Evolutionary conservation across 2,329 filamentous ascomycete genomes (phyloP).

Genomic region (Colletotrichum theobromicola): DNA sequence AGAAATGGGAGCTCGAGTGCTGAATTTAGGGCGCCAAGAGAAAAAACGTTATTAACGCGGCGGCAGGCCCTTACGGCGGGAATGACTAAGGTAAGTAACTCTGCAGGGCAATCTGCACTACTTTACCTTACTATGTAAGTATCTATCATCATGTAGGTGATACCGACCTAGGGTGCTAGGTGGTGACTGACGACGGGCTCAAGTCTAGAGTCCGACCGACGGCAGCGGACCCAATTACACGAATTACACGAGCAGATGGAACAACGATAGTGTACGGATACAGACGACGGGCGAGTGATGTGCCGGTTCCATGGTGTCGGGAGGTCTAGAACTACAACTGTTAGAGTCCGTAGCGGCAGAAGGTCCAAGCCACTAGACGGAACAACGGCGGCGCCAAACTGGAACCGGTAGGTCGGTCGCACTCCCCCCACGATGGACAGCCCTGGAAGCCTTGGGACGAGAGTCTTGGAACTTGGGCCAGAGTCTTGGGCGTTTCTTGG

Average conservation of each 20-base stretch:
- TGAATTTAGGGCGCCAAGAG: not conserved
- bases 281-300: not conserved
- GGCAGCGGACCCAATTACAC: too few relatives aligned
- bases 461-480: not conserved
- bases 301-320: constrained; percentile 4
- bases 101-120: not conserved
- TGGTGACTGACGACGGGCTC: not conserved
- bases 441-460: not conserved
- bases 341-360: not conserved
- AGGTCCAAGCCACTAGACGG: not conserved
- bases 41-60: not conserved
- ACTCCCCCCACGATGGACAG: not conserved
- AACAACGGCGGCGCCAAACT: not conserved
- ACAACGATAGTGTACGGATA: too few relatives aligned
- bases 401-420: not conserved
- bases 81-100: not conserved
- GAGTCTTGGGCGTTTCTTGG: not conserved
- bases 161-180: too few relatives aligned
- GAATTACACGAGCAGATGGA: not conserved
- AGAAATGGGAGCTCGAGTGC: not conserved
- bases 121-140: not conserved
- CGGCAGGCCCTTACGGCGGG: not conserved
- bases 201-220: not conserved
- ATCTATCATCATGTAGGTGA: not conserved
- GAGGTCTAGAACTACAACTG: not conserved